phyloP scores from a whole-genome alignment of 768 basidiomycete species.

The Termitomyces heimii region DNA sequence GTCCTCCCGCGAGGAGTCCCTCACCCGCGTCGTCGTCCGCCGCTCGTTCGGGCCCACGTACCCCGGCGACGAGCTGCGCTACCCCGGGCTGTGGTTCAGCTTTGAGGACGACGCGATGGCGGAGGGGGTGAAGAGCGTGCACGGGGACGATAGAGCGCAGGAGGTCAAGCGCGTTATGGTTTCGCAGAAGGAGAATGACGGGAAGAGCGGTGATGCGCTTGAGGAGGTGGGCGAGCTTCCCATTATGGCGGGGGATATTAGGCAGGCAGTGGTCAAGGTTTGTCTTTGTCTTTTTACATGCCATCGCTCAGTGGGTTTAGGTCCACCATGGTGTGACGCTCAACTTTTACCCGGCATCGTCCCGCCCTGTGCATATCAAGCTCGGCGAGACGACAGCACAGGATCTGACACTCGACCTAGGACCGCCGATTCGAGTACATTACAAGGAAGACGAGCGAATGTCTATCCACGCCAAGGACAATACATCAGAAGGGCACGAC shows the following conservation, averaged over 20 bases:
- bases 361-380: constrained; percentile 48
- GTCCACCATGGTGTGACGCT: constrained; percentile 69
- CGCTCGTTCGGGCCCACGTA: constrained; percentile 82
- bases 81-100: constrained; percentile 81
- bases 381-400: constrained; percentile 78
- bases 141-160: constrained; percentile 59
- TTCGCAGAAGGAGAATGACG: constrained; percentile 58
- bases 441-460: constrained; percentile 90
- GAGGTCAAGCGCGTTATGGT: constrained; percentile 76
- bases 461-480: constrained; percentile 65
- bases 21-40: constrained; percentile 61
- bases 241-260: constrained; percentile 68
- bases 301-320: constrained; percentile 25
- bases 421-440: constrained; percentile 68
- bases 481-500: constrained; percentile 37
- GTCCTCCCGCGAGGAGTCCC: constrained; percentile 53
- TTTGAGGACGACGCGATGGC: constrained; percentile 67
- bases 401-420: constrained; percentile 74
- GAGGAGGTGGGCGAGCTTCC: constrained; percentile 65
- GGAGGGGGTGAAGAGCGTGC: constrained; percentile 47
- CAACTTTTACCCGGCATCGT: constrained; percentile 54
- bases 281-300: not conserved
- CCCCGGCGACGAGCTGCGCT: constrained; percentile 66
- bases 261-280: constrained; percentile 65
- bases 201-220: constrained; percentile 56